phyloP scores from a whole-genome alignment of 805 yeast genomes.

The Lipomyces yamanashiensis region DNA sequence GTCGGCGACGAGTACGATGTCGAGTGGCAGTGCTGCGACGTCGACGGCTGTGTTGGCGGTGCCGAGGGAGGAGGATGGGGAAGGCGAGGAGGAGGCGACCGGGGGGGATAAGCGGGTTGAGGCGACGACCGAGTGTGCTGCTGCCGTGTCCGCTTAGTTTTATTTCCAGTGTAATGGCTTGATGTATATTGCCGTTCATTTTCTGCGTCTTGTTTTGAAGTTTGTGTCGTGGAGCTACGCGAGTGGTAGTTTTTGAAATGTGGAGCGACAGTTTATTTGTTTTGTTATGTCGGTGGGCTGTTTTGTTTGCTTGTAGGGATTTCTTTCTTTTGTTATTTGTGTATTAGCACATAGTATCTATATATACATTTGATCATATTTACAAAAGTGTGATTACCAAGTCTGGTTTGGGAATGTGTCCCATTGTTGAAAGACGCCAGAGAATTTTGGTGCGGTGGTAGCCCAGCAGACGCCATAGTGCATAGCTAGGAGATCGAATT shows the following conservation, averaged over 20 bases:
- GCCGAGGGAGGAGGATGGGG: slow-evolving; percentile 10
- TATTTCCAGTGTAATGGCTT: not conserved
- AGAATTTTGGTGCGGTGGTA: not conserved
- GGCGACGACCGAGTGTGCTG: not conserved
- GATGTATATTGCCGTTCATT: not conserved
- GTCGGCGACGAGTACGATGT: slow-evolving; percentile 13
- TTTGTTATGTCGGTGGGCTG: not conserved
- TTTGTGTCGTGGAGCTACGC: not conserved
- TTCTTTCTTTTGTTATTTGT: not conserved
- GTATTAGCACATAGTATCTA: not conserved
- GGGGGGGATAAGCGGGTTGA: slow-evolving; percentile 5
- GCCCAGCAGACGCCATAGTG: slow-evolving; percentile 62
- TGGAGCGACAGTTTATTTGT: not conserved
- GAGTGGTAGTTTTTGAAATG: not conserved
- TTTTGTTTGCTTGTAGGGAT: not conserved
- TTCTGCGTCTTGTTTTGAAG: not conserved
- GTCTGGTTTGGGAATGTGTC: slow-evolving; percentile 2
- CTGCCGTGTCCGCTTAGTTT: slow-evolving; percentile 9
- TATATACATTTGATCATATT: not conserved
- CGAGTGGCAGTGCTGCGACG: not conserved
- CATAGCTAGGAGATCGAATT: slow-evolving; percentile 60
- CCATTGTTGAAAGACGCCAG: slow-evolving; percentile 9
- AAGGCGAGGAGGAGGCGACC: slow-evolving; percentile 8
- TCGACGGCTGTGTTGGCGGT: not conserved
- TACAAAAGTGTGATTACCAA: not conserved